Evolutionary conservation across 1,284 basidiomycete genomes (phyloP).

Genomic region (Marasmius fiardii): DNA sequence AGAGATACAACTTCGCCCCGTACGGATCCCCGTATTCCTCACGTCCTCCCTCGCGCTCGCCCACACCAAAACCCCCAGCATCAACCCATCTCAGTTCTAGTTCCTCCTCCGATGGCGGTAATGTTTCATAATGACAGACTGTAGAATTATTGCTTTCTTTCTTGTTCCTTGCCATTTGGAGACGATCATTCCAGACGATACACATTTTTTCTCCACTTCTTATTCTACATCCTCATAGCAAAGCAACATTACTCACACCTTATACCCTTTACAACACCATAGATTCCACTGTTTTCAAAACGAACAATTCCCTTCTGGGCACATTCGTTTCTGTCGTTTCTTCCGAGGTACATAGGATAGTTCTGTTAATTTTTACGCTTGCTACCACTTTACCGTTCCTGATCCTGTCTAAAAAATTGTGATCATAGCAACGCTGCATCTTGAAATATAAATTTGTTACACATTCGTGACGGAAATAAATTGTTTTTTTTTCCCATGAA

Average conservation of each 20-base stretch:
- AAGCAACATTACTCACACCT: background rate
- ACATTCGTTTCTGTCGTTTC: background rate
- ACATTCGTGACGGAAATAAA: no score
- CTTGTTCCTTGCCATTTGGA: background rate
- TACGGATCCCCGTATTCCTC: slow-evolving; percentile 68
- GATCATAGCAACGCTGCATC: no score
- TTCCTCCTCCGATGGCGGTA: slow-evolving; percentile 6
- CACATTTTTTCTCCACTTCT: background rate
- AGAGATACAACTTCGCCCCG: slow-evolving; percentile 57
- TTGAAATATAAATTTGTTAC: no score
- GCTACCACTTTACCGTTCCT: no score
- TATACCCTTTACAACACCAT: slow-evolving; percentile 1
- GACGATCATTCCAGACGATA: background rate
- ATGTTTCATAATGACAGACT: slow-evolving; percentile 7
- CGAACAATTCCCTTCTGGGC: background rate
- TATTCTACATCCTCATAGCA: background rate
- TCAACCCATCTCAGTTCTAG: slow-evolving; percentile 4
- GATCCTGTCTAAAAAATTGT: no score
- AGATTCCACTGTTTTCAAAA: background rate
- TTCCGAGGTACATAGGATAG: background rate
- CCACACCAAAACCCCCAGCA: slow-evolving; percentile 6
- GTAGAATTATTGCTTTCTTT: slow-evolving; percentile 2
- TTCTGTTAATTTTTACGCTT: background rate
- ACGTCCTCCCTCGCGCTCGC: slow-evolving; percentile 38
- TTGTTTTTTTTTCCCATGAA: no score